Percentiles rank a stretch among this genome's conserved stretches.
Conservation (phyloP, 2,329 filamentous ascomycete genomes). For the Phaeosphaeriaceae sp. region DNA sequence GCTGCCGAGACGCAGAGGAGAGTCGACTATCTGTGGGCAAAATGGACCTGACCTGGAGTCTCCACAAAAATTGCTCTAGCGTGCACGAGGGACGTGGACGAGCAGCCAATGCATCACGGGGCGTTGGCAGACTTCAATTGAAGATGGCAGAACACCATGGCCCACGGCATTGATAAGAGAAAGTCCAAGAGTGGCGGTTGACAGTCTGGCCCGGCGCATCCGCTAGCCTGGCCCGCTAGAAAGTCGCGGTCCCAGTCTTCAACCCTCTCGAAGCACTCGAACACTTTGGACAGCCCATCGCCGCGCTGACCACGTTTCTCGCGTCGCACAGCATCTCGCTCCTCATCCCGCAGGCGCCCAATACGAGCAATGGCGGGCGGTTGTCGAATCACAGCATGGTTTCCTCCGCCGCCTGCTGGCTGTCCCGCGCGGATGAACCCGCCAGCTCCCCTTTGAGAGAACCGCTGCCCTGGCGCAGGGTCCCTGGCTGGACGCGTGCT, state of each 20-base stretch:
- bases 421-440: slow-evolving; percentile 3
- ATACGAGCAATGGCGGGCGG: background rate
- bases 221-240: background rate
- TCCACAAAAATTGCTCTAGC: too few species aligned
- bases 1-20: background rate
- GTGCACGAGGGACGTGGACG: too few species aligned
- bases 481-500: too few species aligned
- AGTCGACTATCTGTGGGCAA: background rate
- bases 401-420: background rate
- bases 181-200: background rate
- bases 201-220: background rate
- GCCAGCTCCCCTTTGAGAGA: slow-evolving; percentile 3
- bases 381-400: background rate
- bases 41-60: background rate
- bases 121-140: background rate
- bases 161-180: background rate
- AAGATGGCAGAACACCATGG: background rate
- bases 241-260: background rate
- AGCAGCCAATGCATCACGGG: too few species aligned
- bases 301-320: background rate
- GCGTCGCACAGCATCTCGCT: background rate
- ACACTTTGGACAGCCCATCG: background rate
- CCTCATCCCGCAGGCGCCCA: background rate
- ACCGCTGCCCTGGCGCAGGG: background rate
- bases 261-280: background rate